Percentiles rank a stretch among this genome's conserved stretches.
Evolutionary conservation across 352 stramenopile species (phyloP).

Genomic region (Globisporangium radiosum): DNA sequence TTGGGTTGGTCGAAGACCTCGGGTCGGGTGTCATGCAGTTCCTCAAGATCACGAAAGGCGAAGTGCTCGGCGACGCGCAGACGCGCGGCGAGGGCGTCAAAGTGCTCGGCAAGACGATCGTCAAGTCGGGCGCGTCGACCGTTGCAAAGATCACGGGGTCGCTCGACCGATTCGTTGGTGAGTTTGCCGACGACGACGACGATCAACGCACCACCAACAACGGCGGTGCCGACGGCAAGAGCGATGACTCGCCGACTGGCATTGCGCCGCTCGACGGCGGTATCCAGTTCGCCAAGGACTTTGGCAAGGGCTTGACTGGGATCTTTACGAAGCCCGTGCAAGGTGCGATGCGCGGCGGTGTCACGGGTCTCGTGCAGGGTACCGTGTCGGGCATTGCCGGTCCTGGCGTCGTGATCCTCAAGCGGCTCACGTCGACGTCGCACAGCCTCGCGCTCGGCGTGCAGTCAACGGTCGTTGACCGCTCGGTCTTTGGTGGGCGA

Average conservation of each 20-base stretch:
- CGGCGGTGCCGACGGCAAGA: slow-evolving; percentile 18
- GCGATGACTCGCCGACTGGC: slow-evolving; percentile 18
- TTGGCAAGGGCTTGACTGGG: slow-evolving; percentile 76
- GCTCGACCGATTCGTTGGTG: slow-evolving; percentile 80
- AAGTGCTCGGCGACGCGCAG: slow-evolving; percentile 72
- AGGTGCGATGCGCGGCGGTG: slow-evolving; percentile 68
- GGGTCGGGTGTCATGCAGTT: slow-evolving; percentile 84
- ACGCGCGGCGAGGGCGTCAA: slow-evolving; percentile 83
- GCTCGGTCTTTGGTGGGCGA: slow-evolving; percentile 66
- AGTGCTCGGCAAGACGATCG: slow-evolving; percentile 80
- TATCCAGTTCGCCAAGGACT: slow-evolving; percentile 81
- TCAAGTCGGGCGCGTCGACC: slow-evolving; percentile 65
- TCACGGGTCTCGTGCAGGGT: slow-evolving; percentile 70
- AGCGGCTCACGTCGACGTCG: slow-evolving; percentile 78
- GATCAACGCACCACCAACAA: not conserved
- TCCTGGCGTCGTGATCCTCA: slow-evolving; percentile 76
- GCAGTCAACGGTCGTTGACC: slow-evolving; percentile 75
- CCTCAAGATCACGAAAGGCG: slow-evolving; percentile 85
- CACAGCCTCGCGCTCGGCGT: slow-evolving; percentile 74
- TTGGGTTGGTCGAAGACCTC: slow-evolving; percentile 82
- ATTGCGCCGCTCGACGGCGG: slow-evolving; percentile 33
- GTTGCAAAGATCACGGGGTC: slow-evolving; percentile 81
- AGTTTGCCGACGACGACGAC: slow-evolving; percentile 56
- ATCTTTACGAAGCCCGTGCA: slow-evolving; percentile 87
- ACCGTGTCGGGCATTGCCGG: slow-evolving; percentile 75